These are phyloP conservation scores for Kwoniella dejecticola DNA, from an alignment of 768 basidiomycete genomes.

Conservation along the genomic window DNA sequence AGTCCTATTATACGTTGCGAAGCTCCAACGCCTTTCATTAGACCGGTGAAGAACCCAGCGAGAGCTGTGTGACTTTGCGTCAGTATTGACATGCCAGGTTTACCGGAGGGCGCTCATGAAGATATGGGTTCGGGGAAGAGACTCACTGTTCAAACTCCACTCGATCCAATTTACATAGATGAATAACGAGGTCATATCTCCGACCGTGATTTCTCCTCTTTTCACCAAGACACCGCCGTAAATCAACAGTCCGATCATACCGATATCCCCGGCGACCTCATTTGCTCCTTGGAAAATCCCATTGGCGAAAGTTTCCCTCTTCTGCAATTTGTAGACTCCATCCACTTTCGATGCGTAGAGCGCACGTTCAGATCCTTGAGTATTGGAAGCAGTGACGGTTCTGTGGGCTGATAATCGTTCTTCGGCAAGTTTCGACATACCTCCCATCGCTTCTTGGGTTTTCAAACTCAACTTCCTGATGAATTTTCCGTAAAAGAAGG, in stretches of 20 bases:
- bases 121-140: fast-evolving
- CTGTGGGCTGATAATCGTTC: conserved; percentile 66
- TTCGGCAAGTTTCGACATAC: conserved; percentile 89
- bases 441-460: conserved; percentile 91
- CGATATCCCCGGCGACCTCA: conserved; percentile 51
- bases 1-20: conserved; percentile 87
- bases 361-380: conserved; percentile 69
- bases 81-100: not conserved
- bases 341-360: conserved; percentile 68
- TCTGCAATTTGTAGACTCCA: conserved; percentile 70
- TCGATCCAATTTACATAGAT: conserved; percentile 54
- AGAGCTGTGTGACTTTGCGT: conserved; percentile 23
- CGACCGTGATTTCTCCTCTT: conserved; percentile 80
- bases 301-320: conserved; percentile 82
- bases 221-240: conserved; percentile 92
- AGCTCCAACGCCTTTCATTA: conserved; percentile 95
- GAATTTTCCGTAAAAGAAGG: conserved; percentile 59
- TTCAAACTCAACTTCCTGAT: conserved; percentile 83
- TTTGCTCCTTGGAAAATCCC: conserved; percentile 80
- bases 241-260: conserved; percentile 49
- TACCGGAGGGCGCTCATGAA: no score
- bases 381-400: conserved; percentile 75
- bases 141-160: conserved; percentile 45
- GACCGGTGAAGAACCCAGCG: conserved; percentile 63
- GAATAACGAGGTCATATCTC: conserved; percentile 57